Base-by-base conservation (phyloP, 352 stramenopile genomes). In the Phytophthora pini region DNA sequence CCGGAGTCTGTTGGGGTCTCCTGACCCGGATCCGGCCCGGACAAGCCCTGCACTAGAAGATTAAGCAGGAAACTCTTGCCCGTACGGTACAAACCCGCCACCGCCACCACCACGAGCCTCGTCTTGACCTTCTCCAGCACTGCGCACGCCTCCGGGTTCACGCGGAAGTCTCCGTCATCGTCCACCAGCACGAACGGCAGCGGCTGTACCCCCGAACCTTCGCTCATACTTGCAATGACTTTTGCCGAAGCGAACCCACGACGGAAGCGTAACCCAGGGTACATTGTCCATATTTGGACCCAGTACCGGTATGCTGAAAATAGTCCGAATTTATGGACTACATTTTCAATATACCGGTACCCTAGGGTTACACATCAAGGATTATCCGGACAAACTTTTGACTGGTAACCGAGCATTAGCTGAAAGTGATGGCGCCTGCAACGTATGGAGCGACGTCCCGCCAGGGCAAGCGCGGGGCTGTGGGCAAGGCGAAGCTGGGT, bases 51-150 rank as follows among this genome's bases (percentile, higher is more conserved):
- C 46, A 91, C 82, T 34, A 97, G 66, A 63, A 93, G 50, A 65
- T 97, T 97, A 32, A 97, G 81, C 63, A 97, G 65, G 62, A 94
- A 97, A 17, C 83, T 95, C 73, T 97, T 97, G 56, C 91, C 91
- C 45, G 90, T 97, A 51, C 91, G 88, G 66, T 97, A 97, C 17
- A 96, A 58, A 13, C 89, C 89, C 3, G 87, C 90, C 22, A 97
- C 87, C 1, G 87, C 88, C 11, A 97, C 77, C n/a, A 97, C 72
- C 20, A 95, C 88, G 36, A 97, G 73, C 22, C 87, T 87, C 56
- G 82, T 86, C 46, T 87, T 84, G 68, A 97, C 79, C 53, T 65
- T 72, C 55, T 92, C 74, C 47, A 97, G 71, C 32, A 87, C 70
- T 29, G 76, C 69, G 47, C 77, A 78, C 3, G 90, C 90, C 49